phyloP scores from a whole-genome alignment of 2,329 filamentous ascomycete species.

The Aureobasidium subglaciale region DNA sequence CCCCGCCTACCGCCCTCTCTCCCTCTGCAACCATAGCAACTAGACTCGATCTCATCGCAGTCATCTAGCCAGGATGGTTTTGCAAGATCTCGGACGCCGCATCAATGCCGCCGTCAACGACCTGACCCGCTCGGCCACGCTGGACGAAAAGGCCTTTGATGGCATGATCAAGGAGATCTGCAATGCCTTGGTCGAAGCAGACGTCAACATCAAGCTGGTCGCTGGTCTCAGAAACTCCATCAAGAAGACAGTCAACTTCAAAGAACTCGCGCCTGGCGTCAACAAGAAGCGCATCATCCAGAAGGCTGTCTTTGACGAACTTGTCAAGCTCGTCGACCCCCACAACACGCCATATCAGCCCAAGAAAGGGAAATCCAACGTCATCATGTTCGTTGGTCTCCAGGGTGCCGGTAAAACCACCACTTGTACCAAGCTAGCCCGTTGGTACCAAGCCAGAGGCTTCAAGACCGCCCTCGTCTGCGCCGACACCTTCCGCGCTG shows the following conservation, averaged over 20 bases:
- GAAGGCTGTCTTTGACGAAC: slow-evolving; percentile 94
- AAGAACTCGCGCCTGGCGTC: slow-evolving; percentile 79
- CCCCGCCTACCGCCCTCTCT: background rate
- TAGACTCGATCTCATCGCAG: slow-evolving; percentile 9
- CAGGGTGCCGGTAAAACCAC: slow-evolving; percentile 98
- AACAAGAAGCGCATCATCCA: slow-evolving; percentile 99
- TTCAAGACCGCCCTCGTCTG: slow-evolving; percentile 93
- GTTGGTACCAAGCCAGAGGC: slow-evolving; percentile 88
- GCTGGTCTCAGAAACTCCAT: slow-evolving; percentile 89
- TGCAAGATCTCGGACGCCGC: slow-evolving; percentile 96
- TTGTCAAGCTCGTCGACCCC: slow-evolving; percentile 91
- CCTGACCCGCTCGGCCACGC: slow-evolving; percentile 81
- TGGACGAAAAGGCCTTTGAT: slow-evolving; percentile 99
- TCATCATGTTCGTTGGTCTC: slow-evolving; percentile 99
- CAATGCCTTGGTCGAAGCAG: slow-evolving; percentile 87
- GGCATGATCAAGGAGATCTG: slow-evolving; percentile 98
- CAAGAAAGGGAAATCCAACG: slow-evolving; percentile 90
- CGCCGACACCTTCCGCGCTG: slow-evolving; percentile 96
- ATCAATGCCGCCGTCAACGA: slow-evolving; percentile 96
- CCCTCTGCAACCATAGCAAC: slow-evolving; percentile 2
- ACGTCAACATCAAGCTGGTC: slow-evolving; percentile 94
- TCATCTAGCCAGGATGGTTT: slow-evolving; percentile 63
- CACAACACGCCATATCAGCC: slow-evolving; percentile 94
- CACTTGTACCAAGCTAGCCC: slow-evolving; percentile 91
- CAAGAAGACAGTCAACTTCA: slow-evolving; percentile 84